Conservation (phyloP, 1,284 basidiomycete genomes). For the Heliocybe sulcata region DNA sequence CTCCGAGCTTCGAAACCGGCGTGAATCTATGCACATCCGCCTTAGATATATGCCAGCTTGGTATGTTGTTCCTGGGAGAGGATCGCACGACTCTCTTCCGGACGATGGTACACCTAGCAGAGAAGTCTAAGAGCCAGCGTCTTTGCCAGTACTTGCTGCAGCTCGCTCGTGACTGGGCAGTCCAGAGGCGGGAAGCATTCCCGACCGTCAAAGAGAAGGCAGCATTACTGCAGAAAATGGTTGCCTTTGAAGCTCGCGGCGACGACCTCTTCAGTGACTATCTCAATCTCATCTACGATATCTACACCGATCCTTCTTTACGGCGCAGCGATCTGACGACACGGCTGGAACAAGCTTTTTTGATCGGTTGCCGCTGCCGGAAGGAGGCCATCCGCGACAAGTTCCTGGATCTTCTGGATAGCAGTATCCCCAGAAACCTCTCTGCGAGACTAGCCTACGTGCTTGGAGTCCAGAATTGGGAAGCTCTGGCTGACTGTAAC, state of each 20-base stretch:
- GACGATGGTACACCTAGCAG: conserved; percentile 59
- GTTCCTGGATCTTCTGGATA: conserved; percentile 90
- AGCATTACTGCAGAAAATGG: conserved; percentile 86
- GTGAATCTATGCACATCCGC: conserved; percentile 60
- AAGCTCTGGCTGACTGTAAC: conserved; percentile 86
- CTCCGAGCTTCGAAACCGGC: conserved; percentile 43
- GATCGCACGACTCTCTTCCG: conserved; percentile 65
- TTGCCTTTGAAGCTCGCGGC: conserved; percentile 76
- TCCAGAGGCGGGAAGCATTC: conserved; percentile 77
- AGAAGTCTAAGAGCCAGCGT: conserved; percentile 82
- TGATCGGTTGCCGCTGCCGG: conserved; percentile 85
- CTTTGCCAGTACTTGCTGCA: conserved; percentile 88
- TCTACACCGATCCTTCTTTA: conserved; percentile 85
- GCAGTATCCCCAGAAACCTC: conserved; percentile 81
- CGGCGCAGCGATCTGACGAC: conserved; percentile 93
- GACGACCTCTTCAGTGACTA: conserved; percentile 78
- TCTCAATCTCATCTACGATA: conserved; percentile 88
- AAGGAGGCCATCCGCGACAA: conserved; percentile 77
- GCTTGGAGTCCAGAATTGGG: conserved; percentile 94
- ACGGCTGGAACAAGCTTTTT: conserved; percentile 89
- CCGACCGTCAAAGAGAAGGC: conserved; percentile 98
- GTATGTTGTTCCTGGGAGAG: conserved; percentile 58
- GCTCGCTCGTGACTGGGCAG: conserved; percentile 84
- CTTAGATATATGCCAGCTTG: conserved; percentile 66
- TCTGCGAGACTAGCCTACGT: conserved; percentile 86